A percentile compares a stretch with the other conserved stretches of the same genome.
phyloP scores from a whole-genome alignment of 129 eudicot species.

The Flaveria trinervia region DNA sequence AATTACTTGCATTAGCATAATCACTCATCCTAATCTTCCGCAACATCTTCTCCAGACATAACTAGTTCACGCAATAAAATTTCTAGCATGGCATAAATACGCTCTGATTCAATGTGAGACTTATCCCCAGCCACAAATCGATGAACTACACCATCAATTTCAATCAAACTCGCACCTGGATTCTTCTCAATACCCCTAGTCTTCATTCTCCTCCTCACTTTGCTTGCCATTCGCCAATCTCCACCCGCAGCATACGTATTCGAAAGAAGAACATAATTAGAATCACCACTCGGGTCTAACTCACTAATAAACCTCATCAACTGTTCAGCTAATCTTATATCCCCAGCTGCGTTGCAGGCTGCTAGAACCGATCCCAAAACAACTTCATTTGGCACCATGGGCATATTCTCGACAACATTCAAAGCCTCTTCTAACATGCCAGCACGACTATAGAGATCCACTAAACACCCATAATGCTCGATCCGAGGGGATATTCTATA shows the following conservation, averaged over 20 bases:
- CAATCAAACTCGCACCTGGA: constrained; percentile 61
- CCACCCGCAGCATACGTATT: constrained; percentile 61
- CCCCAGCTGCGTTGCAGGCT: constrained; percentile 48
- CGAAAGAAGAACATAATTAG: constrained; percentile 58
- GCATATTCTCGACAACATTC: constrained; percentile 56
- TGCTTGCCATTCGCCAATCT: constrained; percentile 52
- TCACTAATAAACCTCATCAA: constrained; percentile 43
- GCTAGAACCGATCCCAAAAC: constrained; percentile 68
- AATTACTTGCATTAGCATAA: not conserved
- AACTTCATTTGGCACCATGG: constrained; percentile 63
- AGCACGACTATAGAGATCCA: constrained; percentile 72
- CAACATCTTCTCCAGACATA: constrained; percentile 34
- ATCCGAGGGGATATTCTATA: constrained; percentile 43
- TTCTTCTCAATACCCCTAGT: constrained; percentile 51
- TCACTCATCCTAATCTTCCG: constrained; percentile 17
- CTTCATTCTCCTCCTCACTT: constrained; percentile 54
- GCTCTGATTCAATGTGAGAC: constrained; percentile 52
- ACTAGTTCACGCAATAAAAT: constrained; percentile 45
- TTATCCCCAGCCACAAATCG: constrained; percentile 75
- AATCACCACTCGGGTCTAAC: constrained; percentile 45
- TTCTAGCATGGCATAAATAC: constrained; percentile 43
- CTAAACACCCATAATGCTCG: constrained; percentile 79
- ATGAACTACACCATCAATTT: constrained; percentile 44
- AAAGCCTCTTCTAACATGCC: constrained; percentile 72
- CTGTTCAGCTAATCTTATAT: constrained; percentile 45